Base-by-base conservation (phyloP, 345 rosid species). In the Eutrema yunnanense region DNA sequence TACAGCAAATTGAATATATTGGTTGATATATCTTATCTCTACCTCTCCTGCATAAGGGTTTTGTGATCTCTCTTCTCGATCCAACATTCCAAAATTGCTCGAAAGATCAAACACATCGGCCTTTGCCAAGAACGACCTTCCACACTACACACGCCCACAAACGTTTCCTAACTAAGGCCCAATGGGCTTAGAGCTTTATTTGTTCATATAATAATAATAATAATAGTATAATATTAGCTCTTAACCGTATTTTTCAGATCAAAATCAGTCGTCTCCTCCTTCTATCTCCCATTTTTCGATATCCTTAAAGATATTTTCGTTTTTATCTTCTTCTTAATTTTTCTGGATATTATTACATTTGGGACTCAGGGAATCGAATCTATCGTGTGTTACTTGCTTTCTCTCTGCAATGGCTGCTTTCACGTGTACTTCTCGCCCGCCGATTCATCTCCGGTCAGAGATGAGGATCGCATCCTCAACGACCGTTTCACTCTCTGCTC, bases 341-440 rank as follows among this genome's bases (percentile, higher is more conserved):
- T 38, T 55, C 44, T 70, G 80, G 80, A 76, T 48, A 71, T 22
- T 6, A 63, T 70, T 64, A 34, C 54, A 59, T 67, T 59, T 62
- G 19, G 19, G 6, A 41, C 62, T 64, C 51, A 63, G 53, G 48
- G 48, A 72, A 72, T 36, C 58, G 51, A 65, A 56, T 58, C 62
- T 46, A 13, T 66, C 9, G 65, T 42, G 61, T 56, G 41, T 14
- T 11, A 6, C 42, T 69, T 30, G 50, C 55, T 38, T 19, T 70
- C 72, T 70, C 29, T 55, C 36, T 48, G 29, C 78, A 60, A 85
- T 85, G 85, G 82, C 86, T 41, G 52, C 80, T 19, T 51, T 78
- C 55, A 29, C 85, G 11, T 69, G 77, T 40, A 62, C 81, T 16
- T 69, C 81, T n/a, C 70, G 41, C 54, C 29, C 69, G 2, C 73